Base-by-base conservation (phyloP, 192 early-diverging fungal species). In the Mortierella alpina region DNA sequence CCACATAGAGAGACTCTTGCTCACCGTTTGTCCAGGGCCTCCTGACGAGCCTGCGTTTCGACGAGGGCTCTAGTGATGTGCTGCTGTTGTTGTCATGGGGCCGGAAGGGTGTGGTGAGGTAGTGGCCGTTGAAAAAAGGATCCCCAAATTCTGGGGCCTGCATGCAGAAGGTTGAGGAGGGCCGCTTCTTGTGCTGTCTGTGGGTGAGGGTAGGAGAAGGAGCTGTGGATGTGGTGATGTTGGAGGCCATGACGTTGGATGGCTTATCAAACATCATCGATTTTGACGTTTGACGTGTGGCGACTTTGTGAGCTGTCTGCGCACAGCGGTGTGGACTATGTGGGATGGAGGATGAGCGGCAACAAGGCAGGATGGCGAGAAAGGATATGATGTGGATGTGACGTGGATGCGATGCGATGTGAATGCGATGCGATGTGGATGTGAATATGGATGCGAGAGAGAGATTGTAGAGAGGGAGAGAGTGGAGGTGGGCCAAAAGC, bases 1-100 rank as follows among this genome's bases (percentile, higher is more conserved):
- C 77, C 12, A 80, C 39, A 53, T 80, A 80, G 15, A 80, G 59
- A 0, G 77, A 67, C 31, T 80, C 77, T 53, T 80, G 77, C 59
- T 80, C 77, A 13, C 65, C 42, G 14, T 68, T 80, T 14, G 77
- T 72, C 77, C 77, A 80, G 18, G 64, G 75, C n/a, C 56, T 39
- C 7, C 49, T 49, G 12, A 63, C 40, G 9, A 46, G 58, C 22
- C 58, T 51, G 6, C 64, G 63, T 10, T 74, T 74, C 7, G 54
- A 13, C 0, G 49, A 51, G 10, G 57, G 59, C 22, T 70, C 47
- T 12, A 41, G 17, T 22, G 2, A n/a, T 66, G 64, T 31, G 39
- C 18, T 7, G 10, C 66, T 39, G 4, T 50, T 31, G 41, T 52
- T 14, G 20, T 13, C 41, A 14, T 63, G 39, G 41, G 17, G 6